These are phyloP conservation scores for Rubroboletus satanas DNA, from an alignment of 768 basidiomycete genomes.

Conservation along the genomic window DNA sequence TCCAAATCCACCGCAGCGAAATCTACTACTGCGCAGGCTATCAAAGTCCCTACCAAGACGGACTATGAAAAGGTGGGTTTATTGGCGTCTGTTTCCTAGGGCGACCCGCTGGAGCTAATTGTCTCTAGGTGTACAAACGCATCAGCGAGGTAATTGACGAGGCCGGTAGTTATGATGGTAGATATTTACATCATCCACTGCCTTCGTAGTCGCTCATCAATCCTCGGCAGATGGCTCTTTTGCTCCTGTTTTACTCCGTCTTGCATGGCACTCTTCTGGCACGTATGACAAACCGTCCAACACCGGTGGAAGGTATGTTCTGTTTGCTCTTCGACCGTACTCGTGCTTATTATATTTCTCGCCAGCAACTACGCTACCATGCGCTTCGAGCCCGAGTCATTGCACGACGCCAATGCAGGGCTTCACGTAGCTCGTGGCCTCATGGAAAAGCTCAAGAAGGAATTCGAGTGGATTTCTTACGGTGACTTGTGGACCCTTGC, in stretches of 20 bases:
- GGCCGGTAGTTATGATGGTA: constrained; percentile 78
- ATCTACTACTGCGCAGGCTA: constrained; percentile 56
- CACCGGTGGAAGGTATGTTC: constrained; percentile 71
- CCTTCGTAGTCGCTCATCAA: not conserved
- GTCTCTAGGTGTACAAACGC: constrained; percentile 77
- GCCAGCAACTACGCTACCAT: constrained; percentile 96
- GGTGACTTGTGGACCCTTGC: constrained; percentile 97
- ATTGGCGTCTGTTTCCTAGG: not conserved
- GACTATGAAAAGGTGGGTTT: constrained; percentile 82
- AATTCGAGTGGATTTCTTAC: constrained; percentile 92
- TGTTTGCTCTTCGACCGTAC: not conserved
- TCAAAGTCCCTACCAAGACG: constrained; percentile 68
- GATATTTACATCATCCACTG: constrained; percentile 6
- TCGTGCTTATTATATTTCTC: constrained; percentile 4
- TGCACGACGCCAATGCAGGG: constrained; percentile 82
- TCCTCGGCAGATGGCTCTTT: constrained; percentile 71
- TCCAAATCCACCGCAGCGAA: constrained; percentile 52
- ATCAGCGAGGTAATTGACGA: constrained; percentile 76
- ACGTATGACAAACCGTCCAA: constrained; percentile 81
- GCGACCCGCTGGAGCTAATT: not conserved
- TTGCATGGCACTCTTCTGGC: constrained; percentile 93
- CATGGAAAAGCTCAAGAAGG: constrained; percentile 83
- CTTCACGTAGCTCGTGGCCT: constrained; percentile 73
- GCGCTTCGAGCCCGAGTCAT: constrained; percentile 89
- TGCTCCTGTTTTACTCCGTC: constrained; percentile 81